These are phyloP conservation scores for Colletotrichum sp. DNA, from an alignment of 2,329 filamentous ascomycete genomes.

Conservation along the genomic window DNA sequence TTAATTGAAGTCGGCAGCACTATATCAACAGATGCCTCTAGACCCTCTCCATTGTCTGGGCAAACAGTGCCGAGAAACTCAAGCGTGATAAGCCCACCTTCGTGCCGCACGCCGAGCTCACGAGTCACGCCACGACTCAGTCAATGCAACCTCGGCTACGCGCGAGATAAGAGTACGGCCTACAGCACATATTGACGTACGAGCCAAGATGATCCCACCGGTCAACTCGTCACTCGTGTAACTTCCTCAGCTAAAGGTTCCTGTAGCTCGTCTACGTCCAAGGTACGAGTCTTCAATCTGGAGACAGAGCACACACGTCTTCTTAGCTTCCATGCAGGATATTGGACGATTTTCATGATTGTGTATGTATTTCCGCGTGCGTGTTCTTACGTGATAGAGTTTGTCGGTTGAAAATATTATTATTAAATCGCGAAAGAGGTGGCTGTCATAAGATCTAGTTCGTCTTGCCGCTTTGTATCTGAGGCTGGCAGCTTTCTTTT, in stretches of 20 bases:
- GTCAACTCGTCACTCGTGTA: neutral
- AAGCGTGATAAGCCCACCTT: neutral
- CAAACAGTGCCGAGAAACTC: neutral
- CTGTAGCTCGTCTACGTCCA: neutral
- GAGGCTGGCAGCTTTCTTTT: no score
- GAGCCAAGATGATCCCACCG: neutral
- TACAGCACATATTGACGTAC: neutral
- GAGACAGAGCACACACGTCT: neutral
- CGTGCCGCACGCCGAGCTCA: neutral
- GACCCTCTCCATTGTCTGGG: neutral
- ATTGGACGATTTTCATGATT: neutral
- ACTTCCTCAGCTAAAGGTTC: neutral
- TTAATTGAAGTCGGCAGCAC: neutral
- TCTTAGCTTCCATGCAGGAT: neutral
- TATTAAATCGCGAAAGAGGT: neutral
- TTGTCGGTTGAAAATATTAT: neutral
- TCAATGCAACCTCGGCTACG: neutral
- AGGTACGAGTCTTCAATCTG: neutral
- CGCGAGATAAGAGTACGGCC: neutral
- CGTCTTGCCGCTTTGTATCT: neutral
- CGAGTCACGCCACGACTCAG: neutral
- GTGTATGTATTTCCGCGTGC: neutral
- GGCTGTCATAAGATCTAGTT: neutral
- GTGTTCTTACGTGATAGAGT: neutral
- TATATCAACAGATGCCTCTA: neutral